Percentiles rank a stretch among this genome's conserved stretches.
Conservation (phyloP, 805 yeast species). For the Saccharomycopsis microspora region DNA sequence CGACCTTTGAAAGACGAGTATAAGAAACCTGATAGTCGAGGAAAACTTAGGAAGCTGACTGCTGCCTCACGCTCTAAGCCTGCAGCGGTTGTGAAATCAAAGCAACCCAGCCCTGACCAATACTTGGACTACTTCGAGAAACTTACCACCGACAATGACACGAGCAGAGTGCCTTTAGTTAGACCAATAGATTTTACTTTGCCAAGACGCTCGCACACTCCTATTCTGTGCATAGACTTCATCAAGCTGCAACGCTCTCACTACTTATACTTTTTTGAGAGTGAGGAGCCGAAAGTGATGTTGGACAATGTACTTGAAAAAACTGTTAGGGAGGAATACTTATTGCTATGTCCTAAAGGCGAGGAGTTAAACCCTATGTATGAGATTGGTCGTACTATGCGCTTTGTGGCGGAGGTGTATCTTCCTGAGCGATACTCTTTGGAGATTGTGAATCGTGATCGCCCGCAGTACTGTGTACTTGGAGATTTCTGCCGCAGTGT, state of each 20-base stretch:
- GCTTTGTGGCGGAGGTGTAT: constrained; percentile 27
- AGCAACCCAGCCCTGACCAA: no score
- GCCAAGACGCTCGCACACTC: no score
- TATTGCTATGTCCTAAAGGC: constrained; percentile 29
- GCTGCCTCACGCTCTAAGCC: no score
- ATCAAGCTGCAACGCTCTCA: neutral
- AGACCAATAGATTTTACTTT: no score
- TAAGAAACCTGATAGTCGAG: no score
- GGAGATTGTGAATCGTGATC: constrained; percentile 25
- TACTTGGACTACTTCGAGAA: no score
- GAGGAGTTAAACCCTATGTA: constrained; percentile 51
- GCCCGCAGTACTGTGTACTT: constrained; percentile 27
- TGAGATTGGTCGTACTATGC: constrained; percentile 47
- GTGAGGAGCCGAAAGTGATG: neutral
- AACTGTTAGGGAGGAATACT: neutral
- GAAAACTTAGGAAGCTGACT: no score
- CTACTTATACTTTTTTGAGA: neutral
- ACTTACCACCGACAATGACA: no score
- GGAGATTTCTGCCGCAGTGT: constrained; percentile 28
- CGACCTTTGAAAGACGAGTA: no score
- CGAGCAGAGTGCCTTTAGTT: no score
- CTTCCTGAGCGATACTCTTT: constrained; percentile 27
- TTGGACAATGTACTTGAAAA: constrained; percentile 1
- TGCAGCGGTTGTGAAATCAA: no score
- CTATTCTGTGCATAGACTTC: neutral